phyloP scores from a whole-genome alignment of 2,329 filamentous ascomycete genomes.

The Myriosclerotinia scirpicola region DNA sequence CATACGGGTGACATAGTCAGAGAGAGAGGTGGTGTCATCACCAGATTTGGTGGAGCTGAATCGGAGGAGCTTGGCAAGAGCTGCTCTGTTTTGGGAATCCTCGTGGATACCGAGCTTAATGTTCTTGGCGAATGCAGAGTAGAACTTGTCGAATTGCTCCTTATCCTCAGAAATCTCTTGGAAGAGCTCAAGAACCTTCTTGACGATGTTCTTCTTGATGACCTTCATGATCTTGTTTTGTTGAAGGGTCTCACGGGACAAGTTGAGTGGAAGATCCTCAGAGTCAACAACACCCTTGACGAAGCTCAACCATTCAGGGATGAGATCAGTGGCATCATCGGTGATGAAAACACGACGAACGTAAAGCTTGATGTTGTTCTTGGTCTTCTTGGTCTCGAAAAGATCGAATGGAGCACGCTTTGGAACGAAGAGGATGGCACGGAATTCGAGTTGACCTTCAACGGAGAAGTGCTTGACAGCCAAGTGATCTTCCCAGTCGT shows the following conservation, averaged over 20 bases:
- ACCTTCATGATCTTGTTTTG: conserved; percentile 99
- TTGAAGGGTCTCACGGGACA: conserved; percentile 99
- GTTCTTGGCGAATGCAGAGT: conserved; percentile 99
- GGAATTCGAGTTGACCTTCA: conserved; percentile 99
- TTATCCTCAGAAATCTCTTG: conserved; percentile 98
- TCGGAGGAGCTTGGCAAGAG: conserved; percentile 96
- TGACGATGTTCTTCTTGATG: conserved; percentile 99
- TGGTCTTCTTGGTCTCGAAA: conserved; percentile 99
- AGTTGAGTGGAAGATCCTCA: conserved; percentile 97
- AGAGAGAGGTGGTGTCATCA: conserved; percentile 89
- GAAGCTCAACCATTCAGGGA: conserved; percentile 99
- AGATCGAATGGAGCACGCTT: conserved; percentile 99
- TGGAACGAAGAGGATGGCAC: conserved; percentile 97
- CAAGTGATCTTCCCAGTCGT: conserved; percentile 99
- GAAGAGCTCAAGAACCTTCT: conserved; percentile 99
- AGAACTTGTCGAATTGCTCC: conserved; percentile 99
- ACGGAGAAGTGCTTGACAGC: conserved; percentile 99
- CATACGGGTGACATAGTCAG: conserved; percentile 99
- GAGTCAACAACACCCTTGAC: conserved; percentile 99
- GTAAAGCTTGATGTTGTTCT: conserved; percentile 99
- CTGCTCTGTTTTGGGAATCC: conserved; percentile 92
- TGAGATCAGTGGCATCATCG: conserved; percentile 97
- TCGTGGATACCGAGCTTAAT: conserved; percentile 99
- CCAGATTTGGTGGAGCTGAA: conserved; percentile 99
- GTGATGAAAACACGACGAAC: conserved; percentile 99